Evolutionary conservation across 257 asterid genomes (phyloP).

Genomic region (Fraxinus anomala): DNA sequence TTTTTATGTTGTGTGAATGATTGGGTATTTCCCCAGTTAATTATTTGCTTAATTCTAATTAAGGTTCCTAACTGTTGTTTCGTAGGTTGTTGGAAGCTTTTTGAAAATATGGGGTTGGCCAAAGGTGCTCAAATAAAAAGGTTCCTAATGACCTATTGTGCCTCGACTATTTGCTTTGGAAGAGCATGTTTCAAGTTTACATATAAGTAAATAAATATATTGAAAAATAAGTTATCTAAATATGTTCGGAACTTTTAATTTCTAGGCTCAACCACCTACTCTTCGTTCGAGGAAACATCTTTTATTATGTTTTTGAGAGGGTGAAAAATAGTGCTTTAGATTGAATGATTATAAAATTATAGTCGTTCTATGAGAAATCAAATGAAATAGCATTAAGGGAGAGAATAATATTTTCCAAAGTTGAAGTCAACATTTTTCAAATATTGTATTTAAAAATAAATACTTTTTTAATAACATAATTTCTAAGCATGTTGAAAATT

Average conservation of each 20-base stretch:
- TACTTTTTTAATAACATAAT: neutral
- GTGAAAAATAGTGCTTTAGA: too few relatives aligned
- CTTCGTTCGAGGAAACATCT: too few relatives aligned
- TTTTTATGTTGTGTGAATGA: conserved; percentile 35
- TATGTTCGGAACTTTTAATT: too few relatives aligned
- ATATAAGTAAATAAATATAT: neutral
- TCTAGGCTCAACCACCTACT: too few relatives aligned
- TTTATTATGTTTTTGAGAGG: too few relatives aligned
- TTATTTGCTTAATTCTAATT: neutral
- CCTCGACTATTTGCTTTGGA: neutral
- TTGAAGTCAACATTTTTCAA: neutral
- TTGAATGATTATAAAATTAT: too few relatives aligned
- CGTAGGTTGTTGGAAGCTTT: conserved; percentile 12
- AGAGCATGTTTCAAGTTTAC: neutral
- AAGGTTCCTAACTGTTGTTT: conserved; percentile 12
- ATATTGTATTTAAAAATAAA: neutral
- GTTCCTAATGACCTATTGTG: conserved; percentile 31
- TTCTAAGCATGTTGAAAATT: neutral
- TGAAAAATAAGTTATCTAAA: neutral
- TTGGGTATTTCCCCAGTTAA: conserved; percentile 39
- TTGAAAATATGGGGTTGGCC: conserved; percentile 16
- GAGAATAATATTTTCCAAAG: neutral
- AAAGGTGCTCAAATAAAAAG: conserved; percentile 25
- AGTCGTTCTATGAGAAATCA: too few relatives aligned
- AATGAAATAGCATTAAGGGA: neutral